Base-by-base conservation (phyloP, 2,329 filamentous ascomycete genomes). In the Xylaria sp. region DNA sequence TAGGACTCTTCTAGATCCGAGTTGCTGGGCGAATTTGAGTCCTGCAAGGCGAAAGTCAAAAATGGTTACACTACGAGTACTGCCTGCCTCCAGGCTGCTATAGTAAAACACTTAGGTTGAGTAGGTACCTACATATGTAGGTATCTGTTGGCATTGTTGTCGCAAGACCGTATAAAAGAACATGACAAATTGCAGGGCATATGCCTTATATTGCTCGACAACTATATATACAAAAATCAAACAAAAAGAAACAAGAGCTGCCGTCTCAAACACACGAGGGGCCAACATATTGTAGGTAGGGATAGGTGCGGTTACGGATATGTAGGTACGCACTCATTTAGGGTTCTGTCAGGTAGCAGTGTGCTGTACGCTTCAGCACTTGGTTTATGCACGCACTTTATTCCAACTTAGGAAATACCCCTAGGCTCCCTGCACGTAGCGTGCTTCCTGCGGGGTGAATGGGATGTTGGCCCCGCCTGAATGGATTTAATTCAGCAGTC, bases 1-100 rank as follows among this genome's bases (percentile, higher is more conserved):
- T 23, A 34, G 31, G 31, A 46, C 12, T 37, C 34, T 69, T 69
- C 58, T 60, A 44, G 52, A 56, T 66, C 18, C 18, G 58, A 37
- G 15, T 28, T 1, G 41, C 28, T 20, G 48, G 44, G 52, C 25
- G 37, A 46, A 52, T 58, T 50, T 18, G 52, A 31, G 52, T 20
- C 20, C n/a, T 51, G 58, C 20, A 66, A n/a, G 46, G 50, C 48
- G 31, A 58, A 37, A 25, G 12, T 23, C 9, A 58, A n/a, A n/a
- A 15, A 37, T 37, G n/a, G 46, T 37, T 46, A 54, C 55, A 41
- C 41, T 20, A 20, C 54, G 1, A 28, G 23, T 15, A 46, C 41
- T 46, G 41, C 41, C 41, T 46, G 15, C 52, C n/a, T 48, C 51
- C 3, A 41, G 39, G 12, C 2, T 13, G 39, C 39, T 41, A 41